A percentile compares a stretch with the other conserved stretches of the same genome.
Conservation (phyloP, 139 green algal species). For the Diplosphaera chodatii region DNA sequence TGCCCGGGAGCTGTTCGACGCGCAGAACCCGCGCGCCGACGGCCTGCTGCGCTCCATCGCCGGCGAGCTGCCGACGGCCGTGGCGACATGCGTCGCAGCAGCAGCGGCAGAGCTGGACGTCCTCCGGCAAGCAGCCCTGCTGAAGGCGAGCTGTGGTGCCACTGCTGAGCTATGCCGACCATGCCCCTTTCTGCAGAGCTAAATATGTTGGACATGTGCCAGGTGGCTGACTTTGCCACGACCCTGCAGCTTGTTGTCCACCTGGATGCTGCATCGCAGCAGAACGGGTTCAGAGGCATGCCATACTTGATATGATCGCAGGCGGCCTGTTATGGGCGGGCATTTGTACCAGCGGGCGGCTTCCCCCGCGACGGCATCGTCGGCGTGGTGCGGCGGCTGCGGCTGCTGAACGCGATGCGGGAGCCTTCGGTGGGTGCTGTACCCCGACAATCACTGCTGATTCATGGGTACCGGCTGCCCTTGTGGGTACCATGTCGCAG, state of each 20-base stretch:
- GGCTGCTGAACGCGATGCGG: slow-evolving; percentile 72
- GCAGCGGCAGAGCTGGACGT: slow-evolving; percentile 38
- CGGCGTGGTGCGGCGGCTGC: slow-evolving; percentile 33
- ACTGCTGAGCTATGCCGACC: too few relatives aligned
- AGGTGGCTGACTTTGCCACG: too few relatives aligned
- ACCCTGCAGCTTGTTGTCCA: too few relatives aligned
- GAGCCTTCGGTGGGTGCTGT: slow-evolving; percentile 30
- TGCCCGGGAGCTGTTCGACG: slow-evolving; percentile 74
- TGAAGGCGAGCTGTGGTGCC: slow-evolving; percentile 18
- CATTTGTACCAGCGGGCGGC: slow-evolving; percentile 42
- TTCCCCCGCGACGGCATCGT: slow-evolving; percentile 22
- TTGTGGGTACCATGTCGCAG: too few relatives aligned
- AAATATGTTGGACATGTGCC: too few relatives aligned
- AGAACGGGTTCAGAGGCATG: too few relatives aligned
- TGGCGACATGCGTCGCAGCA: slow-evolving; percentile 52
- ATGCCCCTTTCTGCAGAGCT: too few relatives aligned
- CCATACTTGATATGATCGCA: slow-evolving; percentile 23
- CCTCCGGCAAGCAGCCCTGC: slow-evolving; percentile 11
- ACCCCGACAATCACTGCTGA: too few relatives aligned
- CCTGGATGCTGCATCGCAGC: too few relatives aligned
- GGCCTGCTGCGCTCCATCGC: slow-evolving; percentile 42
- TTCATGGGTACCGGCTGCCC: too few relatives aligned
- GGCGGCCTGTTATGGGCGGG: slow-evolving; percentile 59
- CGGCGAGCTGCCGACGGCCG: slow-evolving; percentile 41
- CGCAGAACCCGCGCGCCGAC: slow-evolving; percentile 40